These are phyloP conservation scores for Scleroderma citrinum DNA, from an alignment of 768 basidiomycete species.

Conservation along the genomic window DNA sequence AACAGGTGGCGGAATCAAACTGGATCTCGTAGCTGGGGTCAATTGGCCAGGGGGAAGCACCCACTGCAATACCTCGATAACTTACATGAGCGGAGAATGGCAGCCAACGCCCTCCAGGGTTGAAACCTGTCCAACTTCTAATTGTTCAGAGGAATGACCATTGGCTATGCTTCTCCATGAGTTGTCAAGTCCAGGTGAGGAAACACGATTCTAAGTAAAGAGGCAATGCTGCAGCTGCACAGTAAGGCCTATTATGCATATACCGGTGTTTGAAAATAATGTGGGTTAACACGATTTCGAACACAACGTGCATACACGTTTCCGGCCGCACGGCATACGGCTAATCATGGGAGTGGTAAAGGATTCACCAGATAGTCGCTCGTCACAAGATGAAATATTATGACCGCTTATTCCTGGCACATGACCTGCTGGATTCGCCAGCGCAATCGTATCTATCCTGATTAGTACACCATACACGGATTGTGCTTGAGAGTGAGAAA, in stretches of 20 bases:
- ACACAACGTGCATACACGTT: constrained; percentile 11
- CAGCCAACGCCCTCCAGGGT: not conserved
- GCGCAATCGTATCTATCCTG: constrained; percentile 7
- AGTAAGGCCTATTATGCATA: constrained; percentile 4
- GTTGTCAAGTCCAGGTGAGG: constrained; percentile 9
- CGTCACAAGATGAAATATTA: constrained; percentile 9
- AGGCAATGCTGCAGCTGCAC: constrained; percentile 22
- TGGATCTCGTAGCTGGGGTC: not conserved
- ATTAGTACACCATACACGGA: constrained; percentile 2
- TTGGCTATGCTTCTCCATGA: not conserved
- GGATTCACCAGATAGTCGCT: constrained; percentile 8
- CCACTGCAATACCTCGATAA: too few species aligned
- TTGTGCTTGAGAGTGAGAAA: constrained; percentile 1
- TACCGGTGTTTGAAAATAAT: constrained; percentile 10
- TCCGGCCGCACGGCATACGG: constrained; percentile 4
- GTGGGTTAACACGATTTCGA: constrained; percentile 1
- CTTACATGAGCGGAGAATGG: constrained; percentile 3
- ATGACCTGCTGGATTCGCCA: constrained; percentile 9
- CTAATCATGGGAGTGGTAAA: constrained; percentile 7
- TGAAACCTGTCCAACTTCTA: not conserved
- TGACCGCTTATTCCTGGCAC: constrained; percentile 9
- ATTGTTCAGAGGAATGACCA: not conserved
- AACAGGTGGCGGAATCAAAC: not conserved
- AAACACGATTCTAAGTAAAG: constrained; percentile 12
- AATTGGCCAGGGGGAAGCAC: not conserved